Evolutionary conservation across 2,329 filamentous ascomycete species (phyloP).

Genomic region (Fusarium cicatricum): DNA sequence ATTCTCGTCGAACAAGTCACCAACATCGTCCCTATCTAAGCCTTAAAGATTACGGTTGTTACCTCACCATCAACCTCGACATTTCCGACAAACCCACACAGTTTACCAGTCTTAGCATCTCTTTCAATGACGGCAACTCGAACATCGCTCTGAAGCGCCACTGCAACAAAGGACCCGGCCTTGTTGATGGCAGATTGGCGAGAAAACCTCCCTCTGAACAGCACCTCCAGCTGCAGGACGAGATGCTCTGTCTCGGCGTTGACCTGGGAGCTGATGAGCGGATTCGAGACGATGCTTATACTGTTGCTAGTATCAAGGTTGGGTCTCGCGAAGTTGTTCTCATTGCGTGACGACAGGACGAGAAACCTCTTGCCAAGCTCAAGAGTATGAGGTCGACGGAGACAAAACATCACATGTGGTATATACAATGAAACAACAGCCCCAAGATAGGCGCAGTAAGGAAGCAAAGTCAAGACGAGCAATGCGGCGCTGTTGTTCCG

Average conservation of each 20-base stretch:
- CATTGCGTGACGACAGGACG: constrained; percentile 73
- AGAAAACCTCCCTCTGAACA: constrained; percentile 71
- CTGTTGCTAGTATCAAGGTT: constrained; percentile 54
- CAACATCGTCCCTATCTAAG: background rate
- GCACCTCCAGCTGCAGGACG: constrained; percentile 62
- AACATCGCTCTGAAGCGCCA: constrained; percentile 69
- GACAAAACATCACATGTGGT: constrained; percentile 16
- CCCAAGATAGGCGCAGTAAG: constrained; percentile 20
- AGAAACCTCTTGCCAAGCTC: constrained; percentile 70
- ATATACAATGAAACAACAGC: constrained; percentile 29
- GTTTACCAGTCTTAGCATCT: constrained; percentile 64
- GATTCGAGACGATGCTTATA: constrained; percentile 64
- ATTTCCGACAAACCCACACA: constrained; percentile 57
- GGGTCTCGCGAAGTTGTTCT: constrained; percentile 60
- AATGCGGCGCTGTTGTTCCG: constrained; percentile 6
- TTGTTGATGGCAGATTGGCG: constrained; percentile 74
- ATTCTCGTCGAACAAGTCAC: background rate
- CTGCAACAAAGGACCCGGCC: constrained; percentile 69
- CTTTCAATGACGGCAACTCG: constrained; percentile 69
- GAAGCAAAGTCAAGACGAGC: constrained; percentile 23
- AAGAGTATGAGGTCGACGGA: no score
- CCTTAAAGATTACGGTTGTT: constrained; percentile 57
- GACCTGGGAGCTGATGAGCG: constrained; percentile 70
- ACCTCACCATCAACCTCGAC: constrained; percentile 54
- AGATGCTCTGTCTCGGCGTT: constrained; percentile 62